Evolutionary conservation across 1,284 basidiomycete genomes (phyloP), one percentile per base, ranked within the genome.

Genomic region (Paramarasmius palmivorus): DNA sequence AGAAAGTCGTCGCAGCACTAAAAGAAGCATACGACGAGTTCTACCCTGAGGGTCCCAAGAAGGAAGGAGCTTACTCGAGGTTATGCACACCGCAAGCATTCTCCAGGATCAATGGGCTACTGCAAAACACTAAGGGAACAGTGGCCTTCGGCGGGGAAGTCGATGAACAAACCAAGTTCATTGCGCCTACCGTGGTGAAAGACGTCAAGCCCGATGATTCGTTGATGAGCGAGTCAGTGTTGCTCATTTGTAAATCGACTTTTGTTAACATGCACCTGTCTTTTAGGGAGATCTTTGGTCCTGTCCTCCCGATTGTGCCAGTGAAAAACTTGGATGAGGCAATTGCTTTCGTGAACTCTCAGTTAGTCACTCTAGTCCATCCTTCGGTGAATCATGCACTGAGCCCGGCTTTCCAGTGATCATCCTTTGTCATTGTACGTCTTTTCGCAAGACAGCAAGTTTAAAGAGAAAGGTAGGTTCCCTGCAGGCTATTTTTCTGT

Each of bases 351-450:
- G 78, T 93, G 53, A 90, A 90, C 62, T 65, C 66, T 15, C 73
- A 75, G 84, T 85, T 57, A 38, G 75, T 68, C 4, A 8, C 17
- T 40, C 39, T 8, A 8, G 22, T 22, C 22, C n/a, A 41, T 8
- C 22, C 47, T 6, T 14, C 42, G 2, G 40, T 5, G 0, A 22
- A 5, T 14, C 45, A 23, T 23, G 22, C n/a, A n/a, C n/a, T n/a
- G n/a, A n/a, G n/a, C n/a, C n/a, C n/a, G n/a, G 39, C 12, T 41
- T 17, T 38, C 10, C 57, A 88, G 86, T 44, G 89, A 90, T 52
- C 84, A 92, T 58, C 90, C 92, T 2, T 77, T 94, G 6, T 81
- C 84, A 0, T 69, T 93, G 9, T 93, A 94, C 62, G 81, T 91
- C 32, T 94, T 93, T 72, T 77, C 88, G 1, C 68, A 79, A 51